Percentiles rank a stretch among this genome's conserved stretches.
phyloP scores from a whole-genome alignment of 805 yeast species.

The Komagataella ulmi region DNA sequence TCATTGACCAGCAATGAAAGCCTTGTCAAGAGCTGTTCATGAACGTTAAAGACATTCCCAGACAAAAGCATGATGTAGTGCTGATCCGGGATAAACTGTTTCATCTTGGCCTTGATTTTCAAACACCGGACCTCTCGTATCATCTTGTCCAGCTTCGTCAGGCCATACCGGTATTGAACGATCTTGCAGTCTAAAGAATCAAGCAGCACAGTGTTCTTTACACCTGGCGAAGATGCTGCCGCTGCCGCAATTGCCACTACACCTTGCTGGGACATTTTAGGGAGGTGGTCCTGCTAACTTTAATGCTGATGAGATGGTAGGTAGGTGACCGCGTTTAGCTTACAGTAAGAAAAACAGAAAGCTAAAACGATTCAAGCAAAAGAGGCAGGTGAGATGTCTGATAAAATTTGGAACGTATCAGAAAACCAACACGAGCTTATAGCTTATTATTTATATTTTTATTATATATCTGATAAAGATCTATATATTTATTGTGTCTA shows the following conservation, averaged over 20 bases:
- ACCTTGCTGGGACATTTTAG: neutral
- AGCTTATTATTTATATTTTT: constrained; percentile 2
- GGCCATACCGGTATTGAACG: constrained; percentile 44
- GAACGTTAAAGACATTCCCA: constrained; percentile 27
- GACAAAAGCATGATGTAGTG: constrained; percentile 21
- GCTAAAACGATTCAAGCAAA: neutral
- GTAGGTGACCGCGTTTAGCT: neutral
- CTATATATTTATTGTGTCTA: constrained; percentile 4
- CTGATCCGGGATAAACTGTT: constrained; percentile 15
- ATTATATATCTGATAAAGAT: neutral
- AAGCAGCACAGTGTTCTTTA: constrained; percentile 20
- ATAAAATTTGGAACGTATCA: neutral
- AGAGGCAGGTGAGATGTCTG: neutral
- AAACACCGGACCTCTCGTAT: constrained; percentile 19
- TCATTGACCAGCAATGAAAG: constrained; percentile 21
- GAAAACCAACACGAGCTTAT: neutral
- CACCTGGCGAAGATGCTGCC: constrained; percentile 17
- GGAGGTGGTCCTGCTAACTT: neutral
- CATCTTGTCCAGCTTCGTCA: constrained; percentile 28
- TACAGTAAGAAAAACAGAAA: neutral
- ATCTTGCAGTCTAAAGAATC: constrained; percentile 42
- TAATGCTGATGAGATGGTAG: neutral
- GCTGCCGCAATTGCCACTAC: constrained; percentile 20
- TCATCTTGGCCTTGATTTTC: constrained; percentile 10
- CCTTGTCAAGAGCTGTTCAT: constrained; percentile 24